Evolutionary conservation across 345 rosid genomes (phyloP).

Genomic region (Erysimum cheiranthoides): DNA sequence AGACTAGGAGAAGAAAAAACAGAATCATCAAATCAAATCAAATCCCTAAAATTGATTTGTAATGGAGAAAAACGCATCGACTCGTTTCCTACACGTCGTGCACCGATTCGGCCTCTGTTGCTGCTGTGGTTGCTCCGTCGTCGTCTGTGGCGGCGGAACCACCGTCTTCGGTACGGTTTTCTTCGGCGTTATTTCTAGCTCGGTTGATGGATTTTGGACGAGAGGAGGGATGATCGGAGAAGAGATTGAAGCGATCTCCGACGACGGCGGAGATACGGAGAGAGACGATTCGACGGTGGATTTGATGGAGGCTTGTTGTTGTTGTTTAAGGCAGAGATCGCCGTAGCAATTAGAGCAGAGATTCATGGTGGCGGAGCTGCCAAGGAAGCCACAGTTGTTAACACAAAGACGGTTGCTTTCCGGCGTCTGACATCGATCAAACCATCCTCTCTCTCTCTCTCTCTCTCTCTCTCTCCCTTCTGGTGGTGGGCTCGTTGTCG

Average conservation of each 20-base stretch:
- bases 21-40: too few species aligned
- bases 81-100: slow-evolving; percentile 56
- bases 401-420: slow-evolving; percentile 61
- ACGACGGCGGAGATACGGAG: slow-evolving; percentile 41
- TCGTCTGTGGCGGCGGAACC: slow-evolving; percentile 13
- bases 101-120: slow-evolving; percentile 52
- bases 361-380: slow-evolving; percentile 61
- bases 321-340: slow-evolving; percentile 52
- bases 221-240: slow-evolving; percentile 42
- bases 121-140: slow-evolving; percentile 28
- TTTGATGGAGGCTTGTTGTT: slow-evolving; percentile 49
- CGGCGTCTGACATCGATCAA: slow-evolving; percentile 60
- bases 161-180: slow-evolving; percentile 6
- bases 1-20: too few species aligned
- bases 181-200: not conserved
- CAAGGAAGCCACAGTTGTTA: slow-evolving; percentile 64
- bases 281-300: slow-evolving; percentile 54
- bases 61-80: too few species aligned
- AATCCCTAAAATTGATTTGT: too few species aligned
- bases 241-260: slow-evolving; percentile 47
- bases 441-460: too few species aligned
- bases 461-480: too few species aligned
- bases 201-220: slow-evolving; percentile 38
- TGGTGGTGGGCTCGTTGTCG: too few species aligned
- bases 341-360: slow-evolving; percentile 62